Conservation (phyloP, 257 asterid genomes). For the Fraxinus quadrangulata region DNA sequence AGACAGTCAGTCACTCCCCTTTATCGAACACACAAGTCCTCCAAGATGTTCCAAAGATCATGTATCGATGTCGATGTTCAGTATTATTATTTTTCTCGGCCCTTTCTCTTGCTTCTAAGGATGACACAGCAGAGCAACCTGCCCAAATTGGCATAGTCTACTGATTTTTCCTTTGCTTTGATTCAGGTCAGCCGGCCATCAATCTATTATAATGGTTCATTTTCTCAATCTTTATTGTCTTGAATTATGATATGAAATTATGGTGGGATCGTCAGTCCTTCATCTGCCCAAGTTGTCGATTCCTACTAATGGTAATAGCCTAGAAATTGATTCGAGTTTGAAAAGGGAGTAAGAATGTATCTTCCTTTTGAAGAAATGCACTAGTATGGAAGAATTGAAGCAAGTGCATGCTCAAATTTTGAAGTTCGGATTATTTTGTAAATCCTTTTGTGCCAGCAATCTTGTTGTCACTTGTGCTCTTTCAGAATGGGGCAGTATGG, state of each 20-base stretch:
- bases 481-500: conserved; percentile 84
- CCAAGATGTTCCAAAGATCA: conserved; percentile 11
- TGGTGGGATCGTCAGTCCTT: conserved; percentile 66
- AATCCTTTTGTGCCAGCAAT: conserved; percentile 64
- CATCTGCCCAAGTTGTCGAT: conserved; percentile 45
- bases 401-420: conserved; percentile 66
- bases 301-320: conserved; percentile 34
- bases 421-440: conserved; percentile 58
- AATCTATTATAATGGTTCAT: not conserved
- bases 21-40: not conserved
- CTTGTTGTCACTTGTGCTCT: conserved; percentile 74
- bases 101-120: conserved; percentile 7
- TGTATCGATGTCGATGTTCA: not conserved
- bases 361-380: conserved; percentile 60
- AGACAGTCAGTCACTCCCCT: conserved; percentile 23
- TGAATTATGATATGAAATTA: conserved; percentile 35
- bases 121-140: not conserved
- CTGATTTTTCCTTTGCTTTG: not conserved
- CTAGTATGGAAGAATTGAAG: conserved; percentile 51
- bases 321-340: conserved; percentile 40
- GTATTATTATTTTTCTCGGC: not conserved
- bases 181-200: not conserved
- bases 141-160: not conserved
- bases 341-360: conserved; percentile 64
- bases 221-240: not conserved